Base-by-base conservation (phyloP, 2,329 filamentous ascomycete genomes). In the Zymoseptoria brevis region DNA sequence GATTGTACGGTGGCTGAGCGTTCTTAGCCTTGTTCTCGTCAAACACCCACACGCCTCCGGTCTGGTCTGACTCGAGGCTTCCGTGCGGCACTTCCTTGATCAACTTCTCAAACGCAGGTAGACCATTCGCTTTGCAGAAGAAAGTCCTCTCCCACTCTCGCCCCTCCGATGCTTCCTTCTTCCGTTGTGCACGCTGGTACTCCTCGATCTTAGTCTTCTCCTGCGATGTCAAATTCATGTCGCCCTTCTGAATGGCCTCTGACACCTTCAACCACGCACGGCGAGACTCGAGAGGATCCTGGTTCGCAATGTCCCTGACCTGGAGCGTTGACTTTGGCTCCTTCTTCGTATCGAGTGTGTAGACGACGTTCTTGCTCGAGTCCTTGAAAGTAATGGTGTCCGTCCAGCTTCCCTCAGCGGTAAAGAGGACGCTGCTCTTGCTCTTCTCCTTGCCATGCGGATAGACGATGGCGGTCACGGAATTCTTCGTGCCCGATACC, bases 401-500 rank as follows among this genome's bases (percentile, higher is more conserved):
- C 59, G 86, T 95, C 94, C 94, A 99, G 73, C 95, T 90, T 22
- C 94, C 94, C 29, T 90, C 86, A 48, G 87, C 81, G n/a, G 86
- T 90, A 79, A 93, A 96, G 54, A 87, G 79, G 61, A 84, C 81
- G 56, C 89, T 87, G 54, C 53, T 58, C 64, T 72, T 72, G 65
- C 67, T 68, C 75, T 87, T 88, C 75, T 87, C 90, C 75, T 76
- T 85, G 62, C 80, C 83, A 62, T 77, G 85, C 76, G 74, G 89
- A 76, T 88, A 91, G 59, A 97, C 73, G 22, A 80, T 80, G 13
- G 91, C 93, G 11, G 80, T 84, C 73, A 97, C 90, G 58, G 83
- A 88, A 78, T 97, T 97, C 80, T 96, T 96, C 81, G 96, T 96
- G 66, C 93, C 94, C 52, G 88, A 91, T 8, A 99, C 76, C 93